These are phyloP conservation scores for Elsinoe perseae DNA, from an alignment of 2,329 filamentous ascomycete species.

Conservation along the genomic window DNA sequence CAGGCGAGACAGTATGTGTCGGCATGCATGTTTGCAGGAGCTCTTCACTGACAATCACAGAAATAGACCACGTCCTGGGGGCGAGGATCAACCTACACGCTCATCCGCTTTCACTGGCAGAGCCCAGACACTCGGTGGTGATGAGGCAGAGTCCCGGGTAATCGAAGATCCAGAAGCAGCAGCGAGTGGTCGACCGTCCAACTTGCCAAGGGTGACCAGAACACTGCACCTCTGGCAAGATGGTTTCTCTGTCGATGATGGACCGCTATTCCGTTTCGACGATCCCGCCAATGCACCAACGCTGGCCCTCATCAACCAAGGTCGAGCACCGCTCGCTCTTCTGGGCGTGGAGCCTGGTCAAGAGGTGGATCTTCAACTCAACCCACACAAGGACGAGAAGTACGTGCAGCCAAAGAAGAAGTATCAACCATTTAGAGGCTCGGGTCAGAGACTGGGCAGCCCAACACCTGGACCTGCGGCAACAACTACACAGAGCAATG, in stretches of 20 bases:
- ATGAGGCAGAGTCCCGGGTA: constrained; percentile 61
- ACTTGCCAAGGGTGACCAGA: constrained; percentile 50
- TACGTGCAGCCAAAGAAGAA: constrained; percentile 66
- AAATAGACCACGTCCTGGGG: constrained; percentile 52
- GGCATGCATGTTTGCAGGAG: background rate
- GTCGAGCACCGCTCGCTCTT: constrained; percentile 67
- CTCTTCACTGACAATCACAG: constrained; percentile 32
- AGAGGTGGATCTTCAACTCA: constrained; percentile 69
- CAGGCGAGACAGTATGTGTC: constrained; percentile 38
- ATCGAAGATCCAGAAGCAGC: constrained; percentile 53
- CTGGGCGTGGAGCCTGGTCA: constrained; percentile 70
- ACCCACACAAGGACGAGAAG: constrained; percentile 64
- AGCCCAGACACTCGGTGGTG: constrained; percentile 70
- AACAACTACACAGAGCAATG: constrained; percentile 22
- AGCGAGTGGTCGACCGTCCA: constrained; percentile 25
- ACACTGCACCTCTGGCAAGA: constrained; percentile 74
- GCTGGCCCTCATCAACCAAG: constrained; percentile 66
- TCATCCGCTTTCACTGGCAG: constrained; percentile 54
- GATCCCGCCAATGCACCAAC: constrained; percentile 67
- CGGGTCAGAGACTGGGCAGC: constrained; percentile 66
- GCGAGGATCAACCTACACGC: constrained; percentile 37
- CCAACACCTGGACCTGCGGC: constrained; percentile 59
- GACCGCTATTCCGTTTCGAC: constrained; percentile 67
- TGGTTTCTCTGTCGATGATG: constrained; percentile 79
- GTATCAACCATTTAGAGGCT: constrained; percentile 67